These are phyloP conservation scores for Hsuehochloa calcarea DNA, from an alignment of 176 grass and related monocot species.

Conservation along the genomic window DNA sequence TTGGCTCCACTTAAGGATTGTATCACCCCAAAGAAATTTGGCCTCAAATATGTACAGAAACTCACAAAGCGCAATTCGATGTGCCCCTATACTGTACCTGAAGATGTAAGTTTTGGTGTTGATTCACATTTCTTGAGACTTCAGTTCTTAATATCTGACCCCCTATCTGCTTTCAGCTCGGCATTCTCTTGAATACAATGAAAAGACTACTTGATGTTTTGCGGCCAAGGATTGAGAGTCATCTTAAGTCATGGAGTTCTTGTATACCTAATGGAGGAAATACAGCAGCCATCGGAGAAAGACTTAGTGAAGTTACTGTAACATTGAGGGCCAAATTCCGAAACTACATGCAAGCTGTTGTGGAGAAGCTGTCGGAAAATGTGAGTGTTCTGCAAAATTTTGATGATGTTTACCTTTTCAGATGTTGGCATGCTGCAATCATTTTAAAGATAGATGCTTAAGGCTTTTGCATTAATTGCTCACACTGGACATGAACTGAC, in stretches of 20 bases:
- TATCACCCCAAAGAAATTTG: constrained; percentile 94
- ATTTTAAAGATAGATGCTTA: background rate
- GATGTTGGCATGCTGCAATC: background rate
- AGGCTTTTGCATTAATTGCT: background rate
- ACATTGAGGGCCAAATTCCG: constrained; percentile 92
- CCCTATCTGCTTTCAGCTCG: constrained; percentile 56
- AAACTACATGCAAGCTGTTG: constrained; percentile 92
- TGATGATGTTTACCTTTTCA: background rate
- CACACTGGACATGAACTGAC: background rate
- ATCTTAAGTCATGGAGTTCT: constrained; percentile 93
- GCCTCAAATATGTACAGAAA: constrained; percentile 92
- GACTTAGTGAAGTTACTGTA: constrained; percentile 82
- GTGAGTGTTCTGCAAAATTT: constrained; percentile 42
- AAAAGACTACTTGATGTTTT: constrained; percentile 89
- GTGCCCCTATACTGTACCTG: constrained; percentile 67
- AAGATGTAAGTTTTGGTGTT: constrained; percentile 65
- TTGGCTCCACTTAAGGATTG: constrained; percentile 87
- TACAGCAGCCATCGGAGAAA: constrained; percentile 62
- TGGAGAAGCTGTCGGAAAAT: constrained; percentile 92
- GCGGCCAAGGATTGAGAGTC: constrained; percentile 73
- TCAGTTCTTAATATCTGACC: constrained; percentile 24
- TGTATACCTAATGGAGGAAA: constrained; percentile 80
- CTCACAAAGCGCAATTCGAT: constrained; percentile 83
- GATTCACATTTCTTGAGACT: constrained; percentile 5
- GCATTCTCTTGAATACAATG: constrained; percentile 96